Percentiles rank a stretch among this genome's conserved stretches.
Evolutionary conservation across 1,139 yeast species (phyloP).

Genomic region (Hemisphaericaspora lyxosophila): DNA sequence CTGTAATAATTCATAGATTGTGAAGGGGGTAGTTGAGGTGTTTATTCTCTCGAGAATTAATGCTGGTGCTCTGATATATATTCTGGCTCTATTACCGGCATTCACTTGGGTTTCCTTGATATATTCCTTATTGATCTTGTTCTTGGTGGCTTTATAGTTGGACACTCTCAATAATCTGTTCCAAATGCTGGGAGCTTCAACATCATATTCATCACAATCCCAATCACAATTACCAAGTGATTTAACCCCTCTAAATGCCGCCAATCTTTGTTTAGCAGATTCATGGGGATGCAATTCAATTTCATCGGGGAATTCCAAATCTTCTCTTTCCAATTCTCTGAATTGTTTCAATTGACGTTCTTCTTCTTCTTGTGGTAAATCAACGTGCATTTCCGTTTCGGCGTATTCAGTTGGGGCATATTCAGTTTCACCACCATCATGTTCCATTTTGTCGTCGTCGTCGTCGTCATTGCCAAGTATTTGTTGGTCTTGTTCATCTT

Average conservation of each 20-base stretch:
- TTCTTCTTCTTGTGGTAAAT: slow-evolving; percentile 80
- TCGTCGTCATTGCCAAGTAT: slow-evolving; percentile 23
- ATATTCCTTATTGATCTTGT: slow-evolving; percentile 65
- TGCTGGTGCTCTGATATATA: slow-evolving; percentile 64
- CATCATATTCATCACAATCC: slow-evolving; percentile 84
- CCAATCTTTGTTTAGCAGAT: slow-evolving; percentile 71
- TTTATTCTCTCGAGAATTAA: slow-evolving; percentile 44
- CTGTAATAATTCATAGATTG: slow-evolving; percentile 69
- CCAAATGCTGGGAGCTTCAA: slow-evolving; percentile 79
- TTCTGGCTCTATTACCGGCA: slow-evolving; percentile 64
- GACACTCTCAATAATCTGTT: slow-evolving; percentile 67
- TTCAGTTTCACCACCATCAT: slow-evolving; percentile 29
- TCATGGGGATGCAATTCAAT: slow-evolving; percentile 76
- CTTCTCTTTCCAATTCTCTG: slow-evolving; percentile 74
- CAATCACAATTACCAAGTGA: slow-evolving; percentile 78
- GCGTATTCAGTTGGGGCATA: slow-evolving; percentile 48
- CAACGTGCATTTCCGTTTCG: slow-evolving; percentile 65
- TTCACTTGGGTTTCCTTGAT: slow-evolving; percentile 55
- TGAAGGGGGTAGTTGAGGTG: slow-evolving; percentile 49
- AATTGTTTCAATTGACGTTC: slow-evolving; percentile 69
- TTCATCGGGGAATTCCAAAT: slow-evolving; percentile 94
- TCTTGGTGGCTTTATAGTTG: slow-evolving; percentile 76
- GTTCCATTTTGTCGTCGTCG: slow-evolving; percentile 41
- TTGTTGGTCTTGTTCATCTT: slow-evolving; percentile 28
- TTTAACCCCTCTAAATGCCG: slow-evolving; percentile 83